A percentile compares a stretch with the other conserved stretches of the same genome.
Evolutionary conservation across 768 basidiomycete species (phyloP).

Genomic region (Termitomyces sp.): DNA sequence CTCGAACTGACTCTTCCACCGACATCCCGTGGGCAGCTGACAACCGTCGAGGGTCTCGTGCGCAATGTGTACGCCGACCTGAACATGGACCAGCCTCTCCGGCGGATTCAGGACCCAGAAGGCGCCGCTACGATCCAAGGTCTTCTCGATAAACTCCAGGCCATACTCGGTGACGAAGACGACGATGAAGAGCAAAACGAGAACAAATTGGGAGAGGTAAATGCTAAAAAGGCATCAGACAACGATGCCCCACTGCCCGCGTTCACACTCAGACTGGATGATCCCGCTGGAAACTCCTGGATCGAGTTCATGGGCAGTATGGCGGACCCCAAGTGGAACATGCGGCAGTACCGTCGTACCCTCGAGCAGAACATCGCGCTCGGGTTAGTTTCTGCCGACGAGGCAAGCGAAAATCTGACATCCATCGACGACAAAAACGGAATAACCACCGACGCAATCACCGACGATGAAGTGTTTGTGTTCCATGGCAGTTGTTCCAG

Average conservation of each 20-base stretch:
- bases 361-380: constrained; percentile 74
- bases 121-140: constrained; percentile 68
- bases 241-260: constrained; percentile 52
- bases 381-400: constrained; percentile 51
- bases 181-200: constrained; percentile 43
- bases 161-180: constrained; percentile 57
- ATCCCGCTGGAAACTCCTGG: constrained; percentile 96
- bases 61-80: constrained; percentile 80
- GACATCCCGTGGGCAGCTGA: constrained; percentile 80
- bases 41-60: constrained; percentile 93
- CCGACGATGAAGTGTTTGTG: constrained; percentile 81
- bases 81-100: constrained; percentile 73
- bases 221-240: constrained; percentile 24
- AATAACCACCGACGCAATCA: constrained; percentile 24
- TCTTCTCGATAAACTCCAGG: constrained; percentile 61
- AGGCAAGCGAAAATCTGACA: constrained; percentile 16
- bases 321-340: constrained; percentile 89
- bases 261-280: constrained; percentile 84
- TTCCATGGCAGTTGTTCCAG: constrained; percentile 77
- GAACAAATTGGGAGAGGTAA: constrained; percentile 25
- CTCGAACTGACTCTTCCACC: constrained; percentile 88
- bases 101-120: constrained; percentile 70
- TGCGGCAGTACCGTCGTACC: constrained; percentile 77
- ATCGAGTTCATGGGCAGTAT: constrained; percentile 84
- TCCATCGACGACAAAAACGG: constrained; percentile 9